phyloP scores from a whole-genome alignment of 2,329 filamentous ascomycete genomes.

The Fusarium paranaense region DNA sequence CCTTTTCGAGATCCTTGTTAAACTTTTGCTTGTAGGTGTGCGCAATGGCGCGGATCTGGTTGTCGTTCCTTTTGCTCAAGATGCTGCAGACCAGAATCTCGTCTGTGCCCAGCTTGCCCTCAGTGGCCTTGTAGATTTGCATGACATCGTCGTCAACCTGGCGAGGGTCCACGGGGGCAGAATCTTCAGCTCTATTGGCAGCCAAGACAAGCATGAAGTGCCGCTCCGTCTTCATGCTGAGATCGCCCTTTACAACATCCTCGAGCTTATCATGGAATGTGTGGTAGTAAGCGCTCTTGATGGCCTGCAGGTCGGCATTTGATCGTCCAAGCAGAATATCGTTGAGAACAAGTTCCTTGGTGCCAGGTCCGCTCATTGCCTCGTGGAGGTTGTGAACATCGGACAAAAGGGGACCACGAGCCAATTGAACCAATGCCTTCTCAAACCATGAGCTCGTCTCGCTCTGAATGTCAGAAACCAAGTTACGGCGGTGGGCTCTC shows the following conservation, averaged over 20 bases:
- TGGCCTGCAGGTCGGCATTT: slow-evolving; percentile 89
- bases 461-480: slow-evolving; percentile 80
- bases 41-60: slow-evolving; percentile 84
- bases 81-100: slow-evolving; percentile 83
- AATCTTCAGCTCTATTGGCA: slow-evolving; percentile 82
- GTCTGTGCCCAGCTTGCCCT: slow-evolving; percentile 79
- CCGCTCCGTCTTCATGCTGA: slow-evolving; percentile 86
- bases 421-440: slow-evolving; percentile 78
- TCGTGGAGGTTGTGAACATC: slow-evolving; percentile 79
- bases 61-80: slow-evolving; percentile 79
- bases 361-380: slow-evolving; percentile 83
- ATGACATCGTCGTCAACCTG: slow-evolving; percentile 81
- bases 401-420: slow-evolving; percentile 81
- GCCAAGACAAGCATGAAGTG: slow-evolving; percentile 87
- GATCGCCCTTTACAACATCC: slow-evolving; percentile 78
- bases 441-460: slow-evolving; percentile 83
- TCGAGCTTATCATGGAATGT: slow-evolving; percentile 76
- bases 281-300: slow-evolving; percentile 81
- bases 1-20: slow-evolving; percentile 74
- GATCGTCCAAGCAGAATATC: slow-evolving; percentile 85
- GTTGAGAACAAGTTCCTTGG: slow-evolving; percentile 87
- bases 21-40: slow-evolving; percentile 81
- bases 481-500: slow-evolving; percentile 71
- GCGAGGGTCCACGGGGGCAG: slow-evolving; percentile 76
- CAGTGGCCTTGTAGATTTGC: slow-evolving; percentile 81